phyloP scores from a whole-genome alignment of 2,329 filamentous ascomycete species.

The Cercospora nicotianae region DNA sequence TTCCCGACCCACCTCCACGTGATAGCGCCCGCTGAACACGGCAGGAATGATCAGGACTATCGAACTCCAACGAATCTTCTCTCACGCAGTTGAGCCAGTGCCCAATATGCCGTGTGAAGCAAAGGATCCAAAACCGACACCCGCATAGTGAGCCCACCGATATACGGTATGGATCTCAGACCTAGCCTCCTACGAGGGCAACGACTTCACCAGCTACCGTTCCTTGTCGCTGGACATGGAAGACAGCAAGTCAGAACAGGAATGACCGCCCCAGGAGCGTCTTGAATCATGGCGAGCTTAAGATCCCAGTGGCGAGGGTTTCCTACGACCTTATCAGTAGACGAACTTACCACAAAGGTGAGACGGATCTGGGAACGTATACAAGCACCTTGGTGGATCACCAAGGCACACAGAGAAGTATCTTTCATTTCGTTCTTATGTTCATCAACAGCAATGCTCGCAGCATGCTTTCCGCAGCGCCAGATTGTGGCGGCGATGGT shows the following conservation, averaged over 20 bases:
- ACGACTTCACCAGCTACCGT: background rate
- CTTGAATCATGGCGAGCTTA: background rate
- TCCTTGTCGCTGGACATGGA: background rate
- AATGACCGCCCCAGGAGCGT: background rate
- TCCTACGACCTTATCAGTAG: background rate
- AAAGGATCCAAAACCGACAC: background rate
- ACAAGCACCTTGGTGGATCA: conserved; percentile 16
- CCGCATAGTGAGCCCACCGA: background rate
- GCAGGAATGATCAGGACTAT: background rate
- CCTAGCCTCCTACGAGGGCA: background rate
- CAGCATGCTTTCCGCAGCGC: conserved; percentile 6
- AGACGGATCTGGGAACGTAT: conserved; percentile 8
- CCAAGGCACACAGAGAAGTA: conserved; percentile 17
- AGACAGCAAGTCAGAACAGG: background rate
- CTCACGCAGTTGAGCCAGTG: background rate
- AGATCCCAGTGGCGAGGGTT: background rate
- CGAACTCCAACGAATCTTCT: background rate
- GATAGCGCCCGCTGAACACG: background rate
- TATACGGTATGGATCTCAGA: background rate
- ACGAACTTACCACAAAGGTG: background rate
- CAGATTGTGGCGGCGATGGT: conserved; percentile 4
- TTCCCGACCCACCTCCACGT: background rate
- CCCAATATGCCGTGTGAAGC: background rate
- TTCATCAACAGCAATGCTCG: conserved; percentile 2
- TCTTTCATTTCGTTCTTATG: conserved; percentile 1